Evolutionary conservation across 1,139 yeast species (phyloP), one percentile per base, ranked within the genome.

Genomic region (Geotrichum australiense): DNA sequence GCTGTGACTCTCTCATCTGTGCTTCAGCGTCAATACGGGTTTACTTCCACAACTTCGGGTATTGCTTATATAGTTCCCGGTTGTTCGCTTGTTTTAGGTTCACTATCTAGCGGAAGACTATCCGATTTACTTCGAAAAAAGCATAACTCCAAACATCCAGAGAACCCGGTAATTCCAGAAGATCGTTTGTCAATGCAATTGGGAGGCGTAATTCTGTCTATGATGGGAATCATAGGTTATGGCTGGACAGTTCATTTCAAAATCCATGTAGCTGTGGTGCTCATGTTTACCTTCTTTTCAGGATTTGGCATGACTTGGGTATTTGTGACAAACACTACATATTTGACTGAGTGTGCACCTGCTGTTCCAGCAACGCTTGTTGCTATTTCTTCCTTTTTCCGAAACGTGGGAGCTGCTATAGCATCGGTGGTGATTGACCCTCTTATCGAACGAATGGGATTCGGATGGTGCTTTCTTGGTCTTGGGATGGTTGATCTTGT

Each of bases 281-380:
- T 71, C 48, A 60, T 70, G 0, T 70, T 71, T 46, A 57, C 71
- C 0, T 73, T 71, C 47, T 52, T 74, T 6, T 62, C 64, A 34
- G 78, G 78, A 0, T 71, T 73, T 53, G 80, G 80, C 4, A 67
- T 74, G 68, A 70, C 80, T 0, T 75, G 78, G 75, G 73, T 74
- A 16, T 73, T 74, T 50, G 73, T 73, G n/a, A 69, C 75, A 1
- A 71, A 71, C 11, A 74, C 78, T 42, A 73, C 81, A 0, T 76
- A 74, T 52, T 56, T 75, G 41, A 70, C 80, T 0, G 81, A 76
- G 48, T 64, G 76, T 41, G 60, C 74, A 7, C 63, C 70, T 2
- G 70, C 68, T 1, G 73, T 71, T 47, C 75, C 79, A 1, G 76
- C 80, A 1, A 67, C 78, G 0, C 65, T 71, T 46, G 77, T 76